Evolutionary conservation across 495 filamentous ascomycete species (phyloP), one percentile per base, ranked within the genome.

Genomic region (Echria macrotheca): DNA sequence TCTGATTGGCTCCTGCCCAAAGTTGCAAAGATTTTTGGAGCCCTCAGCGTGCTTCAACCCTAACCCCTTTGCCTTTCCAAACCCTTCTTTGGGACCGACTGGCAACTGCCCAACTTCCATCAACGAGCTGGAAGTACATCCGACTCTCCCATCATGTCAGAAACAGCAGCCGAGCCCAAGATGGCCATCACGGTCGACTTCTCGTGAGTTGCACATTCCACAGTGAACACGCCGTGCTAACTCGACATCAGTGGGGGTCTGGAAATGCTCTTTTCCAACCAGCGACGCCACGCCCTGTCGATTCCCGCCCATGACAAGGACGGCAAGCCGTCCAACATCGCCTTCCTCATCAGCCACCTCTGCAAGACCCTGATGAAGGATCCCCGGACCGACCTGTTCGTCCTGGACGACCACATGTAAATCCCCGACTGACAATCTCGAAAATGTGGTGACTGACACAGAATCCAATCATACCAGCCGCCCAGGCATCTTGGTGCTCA

Each of bases 401-500:
- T 97, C 15, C 72, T 95, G 45, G 86, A 95, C 53, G 81, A 79
- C 54, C 83, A 87, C 57, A 83, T 97, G 93, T 97, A 79, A 55
- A 87, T 70, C 36, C 44, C 40, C 21, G 15, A 10, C 9, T 44
- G 10, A 2, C 44, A 28, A 47, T 12, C 15, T 33, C n/a, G 26
- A 26, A 22, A 25, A 21, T 26, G 9, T 24, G 18, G 42, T 24
- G n/a, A 29, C 26, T 45, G 21, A 32, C 19, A 47, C 12, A 14
- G 14, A 44, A 26, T 26, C 31, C 5, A 47, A 32, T 35, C 15
- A 8, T 8, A 47, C 31, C 56, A 97, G 93, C 25, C 88, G 94
- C 40, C 91, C 93, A 5, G 93, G 93, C n/a, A 95, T 97, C 58
- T 79, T 99, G 39, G 94, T 96, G 12, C 72, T 99, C 49, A 91